Evolutionary conservation across 495 filamentous ascomycete species (phyloP), one percentile per base, ranked within the genome.

Genomic region (Trichodelitschia bisporula): DNA sequence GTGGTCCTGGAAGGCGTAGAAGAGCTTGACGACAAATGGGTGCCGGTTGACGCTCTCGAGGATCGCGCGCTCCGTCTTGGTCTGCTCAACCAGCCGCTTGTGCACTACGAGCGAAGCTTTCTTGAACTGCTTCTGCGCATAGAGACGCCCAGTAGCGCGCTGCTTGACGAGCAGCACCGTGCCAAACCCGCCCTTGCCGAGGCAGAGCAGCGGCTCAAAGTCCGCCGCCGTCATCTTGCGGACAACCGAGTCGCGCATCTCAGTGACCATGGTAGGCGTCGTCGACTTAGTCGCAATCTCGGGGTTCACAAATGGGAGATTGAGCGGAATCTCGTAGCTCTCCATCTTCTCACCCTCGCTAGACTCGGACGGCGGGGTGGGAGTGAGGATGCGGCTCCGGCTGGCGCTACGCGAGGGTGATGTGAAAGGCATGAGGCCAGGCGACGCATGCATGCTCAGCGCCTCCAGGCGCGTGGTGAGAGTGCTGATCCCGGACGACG

Each of bases 1-100:
- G 38, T 75, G 83, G 50, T 97, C 89, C 50, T 97, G 86, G 53
- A 97, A 97, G 15, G 86, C 86, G 45, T 97, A 97, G 55, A 72
- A 97, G 8, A 97, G 62, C 45, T 93, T 95, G 23, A 97, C 86
- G 16, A 97, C 78, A 42, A 93, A 95, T 0, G 86, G 83, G 44
- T 97, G 89, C 8, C 80, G 67, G 43, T 83, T 92, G 48, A 97
- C 74, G 37, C 77, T 83, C 51, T 97, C 86, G 28, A 97, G 60
- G 35, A 97, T 89, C 32, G 66, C 66, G 23, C 86, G 77, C 53
- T 97, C 86, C 8, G 86, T 92, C 58, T 89, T 89, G 23, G 86
- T 93, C 48, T 97, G 86, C 54, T 93, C 86, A 24, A 95, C 61
- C 9, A 93, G 60, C 39, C 76, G 75, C 57, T 92, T 93, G 50